Evolutionary conservation across 2,329 filamentous ascomycete genomes (phyloP), one percentile per base, ranked within the genome.

Genomic region (Fusarium marasasianum): DNA sequence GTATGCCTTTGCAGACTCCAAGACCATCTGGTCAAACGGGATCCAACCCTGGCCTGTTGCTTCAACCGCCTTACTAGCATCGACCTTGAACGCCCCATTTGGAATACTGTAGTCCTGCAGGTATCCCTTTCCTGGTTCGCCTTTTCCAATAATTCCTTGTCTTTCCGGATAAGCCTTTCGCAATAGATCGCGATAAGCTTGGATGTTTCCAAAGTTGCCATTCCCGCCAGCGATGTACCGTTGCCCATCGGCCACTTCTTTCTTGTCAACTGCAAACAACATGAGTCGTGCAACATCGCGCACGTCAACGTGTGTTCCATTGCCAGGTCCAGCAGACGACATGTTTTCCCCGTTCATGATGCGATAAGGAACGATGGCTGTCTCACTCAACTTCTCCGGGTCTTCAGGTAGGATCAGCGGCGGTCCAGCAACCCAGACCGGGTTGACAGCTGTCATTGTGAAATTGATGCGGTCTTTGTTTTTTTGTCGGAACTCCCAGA

Each of bases 321-420:
- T 70, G 1, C 67, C 67, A 38, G 67, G 67, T 6, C 67, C 67
- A 1, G 14, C 11, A 11, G 44, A 11, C 1, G 67, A 37, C 67
- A 70, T 44, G 3, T 69, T 38, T 6, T 69, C 29, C 0, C 67
- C 67, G 11, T 69, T 70, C 57, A 70, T 47, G 6, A 69, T 69
- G 6, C 65, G 65, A 51, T 70, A 70, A 2, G 65, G 24, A 7
- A 70, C 41, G 5, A 70, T 54, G 18, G 67, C 67, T 22, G 65
- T 69, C 35, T 70, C 65, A 43, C 67, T 70, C 40, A 70, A 41
- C 45, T 69, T 70, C 24, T 69, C 58, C 0, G 67, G 67, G 20
- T 70, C 58, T 1, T 69, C 18, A 2, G 67, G 65, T 2, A 70
- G 6, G 22, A 70, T 58, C 17, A 70, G 26, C 1, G 67, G 67